Percentiles rank a stretch among this genome's conserved stretches.
Conservation (phyloP, 768 basidiomycete genomes). For the Lentinula lateritia region DNA sequence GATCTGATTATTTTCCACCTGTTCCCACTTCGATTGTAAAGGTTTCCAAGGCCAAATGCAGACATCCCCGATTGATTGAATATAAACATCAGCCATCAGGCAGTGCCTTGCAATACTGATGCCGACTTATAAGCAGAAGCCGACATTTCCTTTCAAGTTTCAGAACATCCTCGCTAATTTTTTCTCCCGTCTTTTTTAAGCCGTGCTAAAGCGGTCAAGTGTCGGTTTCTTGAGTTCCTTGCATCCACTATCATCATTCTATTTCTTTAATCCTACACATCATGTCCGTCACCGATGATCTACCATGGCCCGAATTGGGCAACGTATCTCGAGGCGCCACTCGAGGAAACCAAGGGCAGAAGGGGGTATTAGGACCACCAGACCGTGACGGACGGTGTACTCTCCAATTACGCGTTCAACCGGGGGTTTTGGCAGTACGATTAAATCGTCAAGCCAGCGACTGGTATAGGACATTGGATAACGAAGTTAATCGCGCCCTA, state of each 20-base stretch:
- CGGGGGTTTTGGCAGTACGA: conserved; percentile 72
- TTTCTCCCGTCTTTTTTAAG: conserved; percentile 11
- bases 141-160: conserved; percentile 7
- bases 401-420: conserved; percentile 79
- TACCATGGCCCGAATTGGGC: conserved; percentile 82
- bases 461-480: conserved; percentile 76
- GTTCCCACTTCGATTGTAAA: background rate
- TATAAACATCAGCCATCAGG: background rate
- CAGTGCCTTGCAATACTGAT: conserved; percentile 6
- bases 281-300: conserved; percentile 63
- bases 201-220: conserved; percentile 5
- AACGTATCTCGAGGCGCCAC: conserved; percentile 83
- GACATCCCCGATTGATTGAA: conserved; percentile 5
- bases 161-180: conserved; percentile 6
- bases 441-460: conserved; percentile 75
- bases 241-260: conserved; percentile 14
- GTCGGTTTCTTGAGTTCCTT: conserved; percentile 7
- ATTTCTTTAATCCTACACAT: conserved; percentile 22
- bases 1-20: conserved; percentile 1
- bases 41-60: conserved; percentile 5
- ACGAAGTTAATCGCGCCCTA: conserved; percentile 73
- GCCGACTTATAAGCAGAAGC: background rate
- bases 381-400: conserved; percentile 72
- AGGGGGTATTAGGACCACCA: conserved; percentile 66
- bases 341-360: conserved; percentile 81